Percentiles rank a stretch among this genome's conserved stretches.
phyloP scores from a whole-genome alignment of 2,329 filamentous ascomycete species.

The Fusarium nelsonii region DNA sequence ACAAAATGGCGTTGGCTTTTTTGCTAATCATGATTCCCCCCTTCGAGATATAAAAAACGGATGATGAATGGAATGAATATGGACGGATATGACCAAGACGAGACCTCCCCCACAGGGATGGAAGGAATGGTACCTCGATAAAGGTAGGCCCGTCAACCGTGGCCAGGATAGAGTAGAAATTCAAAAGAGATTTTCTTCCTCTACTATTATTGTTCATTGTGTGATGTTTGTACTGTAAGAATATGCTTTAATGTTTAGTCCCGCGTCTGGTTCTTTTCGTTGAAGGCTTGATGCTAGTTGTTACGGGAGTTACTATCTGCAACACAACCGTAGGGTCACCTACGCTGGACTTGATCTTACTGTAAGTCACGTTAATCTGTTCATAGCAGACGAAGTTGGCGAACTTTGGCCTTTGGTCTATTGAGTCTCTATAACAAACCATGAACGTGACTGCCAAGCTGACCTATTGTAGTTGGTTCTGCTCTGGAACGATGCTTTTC shows the following conservation, averaged over 20 bases:
- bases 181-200: constrained; percentile 42
- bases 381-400: no score
- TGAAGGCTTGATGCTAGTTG: not conserved
- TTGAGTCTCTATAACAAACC: not conserved
- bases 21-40: constrained; percentile 55
- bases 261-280: not conserved
- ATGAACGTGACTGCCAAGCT: not conserved
- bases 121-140: constrained; percentile 41
- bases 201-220: constrained; percentile 1
- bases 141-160: constrained; percentile 59
- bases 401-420: not conserved
- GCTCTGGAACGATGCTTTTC: constrained; percentile 79
- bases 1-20: constrained; percentile 57
- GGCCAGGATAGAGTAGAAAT: constrained; percentile 52
- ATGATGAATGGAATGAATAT: constrained; percentile 45
- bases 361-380: not conserved
- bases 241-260: no score
- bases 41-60: constrained; percentile 48
- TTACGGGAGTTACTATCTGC: not conserved
- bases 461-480: constrained; percentile 56
- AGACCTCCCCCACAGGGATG: constrained; percentile 39
- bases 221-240: not conserved
- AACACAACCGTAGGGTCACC: no score
- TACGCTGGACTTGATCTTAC: not conserved
- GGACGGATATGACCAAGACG: constrained; percentile 34